Evolutionary conservation across 2,329 filamentous ascomycete species (phyloP).

Genomic region (Trichoderma semiorbis): DNA sequence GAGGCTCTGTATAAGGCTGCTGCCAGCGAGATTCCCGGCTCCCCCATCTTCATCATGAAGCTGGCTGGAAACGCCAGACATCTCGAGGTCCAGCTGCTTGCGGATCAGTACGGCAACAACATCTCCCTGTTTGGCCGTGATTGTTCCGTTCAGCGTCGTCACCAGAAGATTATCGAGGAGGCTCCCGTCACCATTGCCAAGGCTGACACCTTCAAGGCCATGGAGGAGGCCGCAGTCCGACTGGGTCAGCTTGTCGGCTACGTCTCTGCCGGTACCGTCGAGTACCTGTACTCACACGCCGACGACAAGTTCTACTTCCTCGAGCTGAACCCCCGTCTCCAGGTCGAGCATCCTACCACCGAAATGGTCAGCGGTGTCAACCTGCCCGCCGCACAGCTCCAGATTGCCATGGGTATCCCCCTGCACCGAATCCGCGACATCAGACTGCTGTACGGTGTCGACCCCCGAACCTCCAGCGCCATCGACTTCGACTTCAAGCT

Average conservation of each 20-base stretch:
- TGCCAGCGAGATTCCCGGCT: conserved; percentile 94
- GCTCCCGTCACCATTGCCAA: conserved; percentile 96
- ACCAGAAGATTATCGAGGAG: conserved; percentile 99
- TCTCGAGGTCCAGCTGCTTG: conserved; percentile 94
- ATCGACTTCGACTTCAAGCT: conserved; percentile 97
- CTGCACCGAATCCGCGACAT: conserved; percentile 95
- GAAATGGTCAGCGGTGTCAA: conserved; percentile 99
- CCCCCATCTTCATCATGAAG: conserved; percentile 99
- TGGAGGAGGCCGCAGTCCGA: conserved; percentile 95
- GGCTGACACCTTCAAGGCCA: conserved; percentile 81
- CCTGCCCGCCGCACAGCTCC: conserved; percentile 91
- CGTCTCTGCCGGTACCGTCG: conserved; percentile 96
- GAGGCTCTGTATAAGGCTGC: conserved; percentile 88
- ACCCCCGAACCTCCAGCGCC: conserved; percentile 78
- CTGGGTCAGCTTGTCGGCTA: conserved; percentile 93
- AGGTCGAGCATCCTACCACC: conserved; percentile 98
- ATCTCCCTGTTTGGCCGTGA: conserved; percentile 98
- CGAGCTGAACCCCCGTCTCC: conserved; percentile 96
- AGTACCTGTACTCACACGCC: conserved; percentile 96
- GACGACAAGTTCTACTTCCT: conserved; percentile 99
- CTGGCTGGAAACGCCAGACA: conserved; percentile 93
- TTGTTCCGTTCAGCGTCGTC: conserved; percentile 95
- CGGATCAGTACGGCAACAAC: conserved; percentile 99
- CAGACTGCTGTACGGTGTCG: conserved; percentile 89
- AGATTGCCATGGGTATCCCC: conserved; percentile 98